A percentile compares a stretch with the other conserved stretches of the same genome.
These are phyloP conservation scores for Beauveria varroae DNA, from an alignment of 2,329 filamentous ascomycete genomes.

Conservation along the genomic window DNA sequence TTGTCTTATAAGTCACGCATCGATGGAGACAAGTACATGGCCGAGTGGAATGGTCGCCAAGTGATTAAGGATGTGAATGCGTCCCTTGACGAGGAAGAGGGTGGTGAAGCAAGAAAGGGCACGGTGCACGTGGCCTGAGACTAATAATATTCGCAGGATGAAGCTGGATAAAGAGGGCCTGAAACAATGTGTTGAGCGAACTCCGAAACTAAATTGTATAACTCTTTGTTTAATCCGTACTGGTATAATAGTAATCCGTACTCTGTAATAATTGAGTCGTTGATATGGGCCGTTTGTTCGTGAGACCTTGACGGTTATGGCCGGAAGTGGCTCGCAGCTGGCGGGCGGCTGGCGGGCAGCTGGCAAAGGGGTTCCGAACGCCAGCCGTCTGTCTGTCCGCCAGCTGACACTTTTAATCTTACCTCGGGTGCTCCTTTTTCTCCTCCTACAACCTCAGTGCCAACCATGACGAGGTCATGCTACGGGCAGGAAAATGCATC, in stretches of 20 bases:
- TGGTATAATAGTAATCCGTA: neutral
- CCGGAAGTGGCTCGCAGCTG: neutral
- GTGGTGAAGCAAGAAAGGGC: conserved; percentile 25
- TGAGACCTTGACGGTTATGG: neutral
- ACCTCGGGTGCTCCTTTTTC: neutral
- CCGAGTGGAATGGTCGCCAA: conserved; percentile 37
- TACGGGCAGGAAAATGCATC: neutral
- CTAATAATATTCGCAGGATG: conserved; percentile 4
- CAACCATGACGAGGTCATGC: neutral
- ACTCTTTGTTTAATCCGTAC: neutral
- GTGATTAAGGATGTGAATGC: conserved; percentile 38
- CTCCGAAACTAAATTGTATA: neutral
- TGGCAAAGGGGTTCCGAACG: neutral
- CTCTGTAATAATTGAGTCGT: neutral
- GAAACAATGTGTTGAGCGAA: neutral
- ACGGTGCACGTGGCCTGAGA: conserved; percentile 29
- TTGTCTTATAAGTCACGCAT: conserved; percentile 46
- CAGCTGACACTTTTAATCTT: neutral
- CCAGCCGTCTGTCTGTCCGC: neutral
- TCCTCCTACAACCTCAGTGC: neutral
- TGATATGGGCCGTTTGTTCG: neutral
- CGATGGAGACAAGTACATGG: conserved; percentile 33
- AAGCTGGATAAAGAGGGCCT: neutral
- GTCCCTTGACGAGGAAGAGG: conserved; percentile 24
- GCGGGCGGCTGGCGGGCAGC: neutral